Base-by-base conservation (phyloP, 495 filamentous ascomycete genomes). In the Aspergillus campestris region DNA sequence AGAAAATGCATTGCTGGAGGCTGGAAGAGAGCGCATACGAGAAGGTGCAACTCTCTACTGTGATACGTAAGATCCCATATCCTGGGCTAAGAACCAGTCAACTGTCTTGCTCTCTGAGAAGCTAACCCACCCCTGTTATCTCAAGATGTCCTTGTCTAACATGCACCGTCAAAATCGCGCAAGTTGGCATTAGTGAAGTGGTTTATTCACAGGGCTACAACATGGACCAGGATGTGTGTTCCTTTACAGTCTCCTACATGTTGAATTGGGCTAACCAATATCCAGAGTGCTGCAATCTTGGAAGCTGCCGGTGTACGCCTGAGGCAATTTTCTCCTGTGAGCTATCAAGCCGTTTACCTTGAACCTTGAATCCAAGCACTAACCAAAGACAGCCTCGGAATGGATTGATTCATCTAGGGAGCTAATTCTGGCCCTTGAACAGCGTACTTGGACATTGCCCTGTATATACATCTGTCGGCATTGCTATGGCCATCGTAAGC, bases 121-220 rank as follows among this genome's bases (percentile, higher is more conserved):
- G 18, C 18, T 24, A 24, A 24, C 18, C 2, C 4, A 24, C 18
- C 4, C 18, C 18, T 4, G 1, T 24, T 24, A 44, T 37, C n/a
- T 3, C 24, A 47, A 82, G 78, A 12, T 97, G 92, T 56, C 92
- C 92, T 9, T 98, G 92, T 55, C 73, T 97, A 70, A 98, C 92
- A n/a, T 98, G 92, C 61, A 91, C 86, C 51, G 90, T 97, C 67
- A 98, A 98, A 63, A 96, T 98, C 56, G 81, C 85, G 7, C 92
- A 98, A 65, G 88, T 96, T 18, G 92, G 92, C 0, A 94, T 98
- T 29, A 80, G 74, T 15, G 92, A 98, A 70, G 92, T 98, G 24
- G 92, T 98, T 27, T 98, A 94, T 60, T 86, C 79, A 38, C 83
- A 92, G 57, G 79, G 87, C 6, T 98, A 98, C 56, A 88, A 86